Percentiles rank a stretch among this genome's conserved stretches.
phyloP scores from a whole-genome alignment of 1,139 yeast genomes.

The Yamadazyma sp. region DNA sequence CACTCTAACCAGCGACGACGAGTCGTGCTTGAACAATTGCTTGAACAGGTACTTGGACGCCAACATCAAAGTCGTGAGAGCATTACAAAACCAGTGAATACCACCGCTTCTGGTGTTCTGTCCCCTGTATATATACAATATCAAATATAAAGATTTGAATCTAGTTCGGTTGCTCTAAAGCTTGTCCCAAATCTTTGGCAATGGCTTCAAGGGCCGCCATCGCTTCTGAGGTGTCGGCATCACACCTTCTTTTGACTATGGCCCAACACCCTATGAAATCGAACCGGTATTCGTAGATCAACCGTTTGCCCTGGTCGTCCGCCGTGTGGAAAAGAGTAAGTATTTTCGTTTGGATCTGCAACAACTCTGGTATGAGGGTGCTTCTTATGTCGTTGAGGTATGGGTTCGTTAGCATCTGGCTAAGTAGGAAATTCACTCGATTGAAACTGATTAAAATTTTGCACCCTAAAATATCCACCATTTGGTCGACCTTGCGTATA shows the following conservation, averaged over 20 bases:
- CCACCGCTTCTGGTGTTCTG: too few relatives aligned
- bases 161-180: not conserved
- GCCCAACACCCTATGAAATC: constrained; percentile 38
- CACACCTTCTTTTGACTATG: constrained; percentile 13
- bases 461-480: constrained; percentile 8
- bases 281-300: constrained; percentile 29
- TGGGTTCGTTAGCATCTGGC: constrained; percentile 32
- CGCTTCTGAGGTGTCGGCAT: not conserved
- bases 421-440: constrained; percentile 27
- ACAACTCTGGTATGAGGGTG: constrained; percentile 15
- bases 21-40: constrained; percentile 75
- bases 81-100: constrained; percentile 31
- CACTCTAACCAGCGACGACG: constrained; percentile 58
- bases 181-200: constrained; percentile 8
- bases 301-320: constrained; percentile 18
- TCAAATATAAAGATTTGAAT: not conserved
- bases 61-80: constrained; percentile 77
- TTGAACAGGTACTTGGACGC: constrained; percentile 85
- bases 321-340: constrained; percentile 11
- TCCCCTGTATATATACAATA: not conserved
- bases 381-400: constrained; percentile 20
- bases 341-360: constrained; percentile 21
- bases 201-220: constrained; percentile 4
- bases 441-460: constrained; percentile 24
- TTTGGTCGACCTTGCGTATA: constrained; percentile 7